These are phyloP conservation scores for Corymbia citriodora DNA, from an alignment of 441 rosid genomes.

Conservation along the genomic window DNA sequence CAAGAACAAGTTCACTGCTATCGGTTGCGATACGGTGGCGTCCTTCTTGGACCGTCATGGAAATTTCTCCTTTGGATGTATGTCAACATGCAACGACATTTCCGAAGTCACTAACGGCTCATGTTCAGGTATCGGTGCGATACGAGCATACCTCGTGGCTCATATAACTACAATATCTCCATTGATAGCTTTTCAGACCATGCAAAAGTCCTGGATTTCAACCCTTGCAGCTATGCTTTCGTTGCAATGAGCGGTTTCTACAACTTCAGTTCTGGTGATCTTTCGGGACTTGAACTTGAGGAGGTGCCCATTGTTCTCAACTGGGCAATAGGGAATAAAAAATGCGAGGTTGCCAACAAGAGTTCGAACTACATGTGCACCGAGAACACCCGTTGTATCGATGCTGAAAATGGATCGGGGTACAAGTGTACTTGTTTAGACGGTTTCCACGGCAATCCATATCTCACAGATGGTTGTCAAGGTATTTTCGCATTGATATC, in stretches of 20 bases:
- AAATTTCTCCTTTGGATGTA: not conserved
- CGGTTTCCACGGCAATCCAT: slow-evolving; percentile 38
- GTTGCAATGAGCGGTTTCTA: not conserved
- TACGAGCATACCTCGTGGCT: not conserved
- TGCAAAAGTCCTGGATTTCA: fast-evolving
- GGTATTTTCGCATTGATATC: slow-evolving; percentile 3
- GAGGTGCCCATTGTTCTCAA: not conserved
- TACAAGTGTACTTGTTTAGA: slow-evolving; percentile 20
- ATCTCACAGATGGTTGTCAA: slow-evolving; percentile 21
- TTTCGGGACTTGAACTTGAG: fast-evolving
- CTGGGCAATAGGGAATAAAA: slow-evolving; percentile 14
- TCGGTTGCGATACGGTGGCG: not conserved
- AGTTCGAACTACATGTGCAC: slow-evolving; percentile 3
- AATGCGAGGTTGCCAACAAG: not conserved
- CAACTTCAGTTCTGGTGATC: not conserved
- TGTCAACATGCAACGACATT: not conserved
- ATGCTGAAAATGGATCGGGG: not conserved
- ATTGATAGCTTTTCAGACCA: not conserved
- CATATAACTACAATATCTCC: not conserved
- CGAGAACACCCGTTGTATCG: not conserved
- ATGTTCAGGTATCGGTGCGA: slow-evolving; percentile 2
- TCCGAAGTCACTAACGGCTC: not conserved
- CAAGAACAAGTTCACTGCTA: not conserved
- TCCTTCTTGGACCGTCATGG: fast-evolving
- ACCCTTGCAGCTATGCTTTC: not conserved